Evolutionary conservation across 2,329 filamentous ascomycete species (phyloP).

Genomic region (Rhinocladiella similis): DNA sequence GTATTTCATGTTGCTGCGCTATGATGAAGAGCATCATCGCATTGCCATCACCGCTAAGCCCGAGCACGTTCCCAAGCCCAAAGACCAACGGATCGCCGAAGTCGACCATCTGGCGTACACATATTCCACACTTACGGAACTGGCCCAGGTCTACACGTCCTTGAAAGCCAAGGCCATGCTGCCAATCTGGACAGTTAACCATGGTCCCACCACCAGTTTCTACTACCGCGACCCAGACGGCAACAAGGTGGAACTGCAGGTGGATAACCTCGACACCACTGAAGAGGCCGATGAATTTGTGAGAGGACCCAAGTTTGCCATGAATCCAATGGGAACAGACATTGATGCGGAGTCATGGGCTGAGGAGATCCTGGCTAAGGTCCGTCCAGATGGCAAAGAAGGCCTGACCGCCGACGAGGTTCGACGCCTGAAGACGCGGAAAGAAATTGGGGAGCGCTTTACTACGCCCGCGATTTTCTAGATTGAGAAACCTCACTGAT

Average conservation of each 20-base stretch:
- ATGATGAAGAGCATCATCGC: conserved; percentile 37
- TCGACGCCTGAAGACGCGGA: not conserved
- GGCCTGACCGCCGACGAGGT: not conserved
- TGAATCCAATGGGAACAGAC: conserved; percentile 4
- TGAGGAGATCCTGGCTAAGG: conserved; percentile 5
- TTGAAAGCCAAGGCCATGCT: conserved; percentile 23
- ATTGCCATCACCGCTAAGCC: conserved; percentile 40
- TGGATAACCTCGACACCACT: conserved; percentile 40
- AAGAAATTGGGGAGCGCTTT: not conserved
- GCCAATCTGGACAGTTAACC: conserved; percentile 49
- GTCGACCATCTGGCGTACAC: conserved; percentile 45
- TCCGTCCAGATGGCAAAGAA: not conserved
- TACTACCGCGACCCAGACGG: conserved; percentile 54
- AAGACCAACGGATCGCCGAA: conserved; percentile 14
- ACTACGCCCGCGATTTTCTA: not conserved
- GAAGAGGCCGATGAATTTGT: conserved; percentile 6
- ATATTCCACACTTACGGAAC: conserved; percentile 37
- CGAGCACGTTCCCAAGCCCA: conserved; percentile 24
- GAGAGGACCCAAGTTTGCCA: not conserved
- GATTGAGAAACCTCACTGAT: not conserved
- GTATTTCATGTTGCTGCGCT: conserved; percentile 1
- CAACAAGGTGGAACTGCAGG: conserved; percentile 49
- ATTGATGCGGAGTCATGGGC: conserved; percentile 2
- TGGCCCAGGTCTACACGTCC: conserved; percentile 37
- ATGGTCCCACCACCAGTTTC: conserved; percentile 48